Evolutionary conservation across 2,329 filamentous ascomycete species (phyloP).

Genomic region (Penicillium sp.): DNA sequence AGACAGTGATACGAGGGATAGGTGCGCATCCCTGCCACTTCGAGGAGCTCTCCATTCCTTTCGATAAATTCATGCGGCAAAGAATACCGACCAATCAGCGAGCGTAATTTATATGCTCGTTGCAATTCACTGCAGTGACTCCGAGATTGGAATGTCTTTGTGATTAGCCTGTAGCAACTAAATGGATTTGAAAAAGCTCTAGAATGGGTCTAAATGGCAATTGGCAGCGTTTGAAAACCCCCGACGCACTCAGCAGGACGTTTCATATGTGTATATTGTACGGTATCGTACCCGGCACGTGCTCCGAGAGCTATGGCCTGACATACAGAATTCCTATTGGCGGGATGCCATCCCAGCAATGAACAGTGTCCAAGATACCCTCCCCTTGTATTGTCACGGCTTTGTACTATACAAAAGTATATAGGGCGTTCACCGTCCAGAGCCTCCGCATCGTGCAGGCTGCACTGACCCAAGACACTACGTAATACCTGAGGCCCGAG

Average conservation of each 20-base stretch:
- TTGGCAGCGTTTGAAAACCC: background rate
- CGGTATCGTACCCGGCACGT: constrained; percentile 7
- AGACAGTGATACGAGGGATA: background rate
- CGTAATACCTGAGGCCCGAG: too few relatives aligned
- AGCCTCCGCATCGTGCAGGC: background rate
- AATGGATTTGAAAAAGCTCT: background rate
- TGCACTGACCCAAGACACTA: background rate
- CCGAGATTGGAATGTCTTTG: background rate
- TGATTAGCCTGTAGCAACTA: background rate
- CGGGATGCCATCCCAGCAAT: constrained; percentile 22
- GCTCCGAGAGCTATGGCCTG: background rate
- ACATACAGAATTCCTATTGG: constrained; percentile 8
- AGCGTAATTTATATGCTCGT: background rate
- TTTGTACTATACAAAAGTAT: background rate
- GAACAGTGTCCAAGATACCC: background rate
- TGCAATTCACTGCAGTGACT: background rate
- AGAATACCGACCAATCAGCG: background rate
- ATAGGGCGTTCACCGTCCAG: background rate
- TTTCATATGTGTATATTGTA: background rate
- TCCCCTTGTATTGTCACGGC: constrained; percentile 4
- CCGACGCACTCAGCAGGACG: background rate
- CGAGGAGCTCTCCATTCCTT: background rate
- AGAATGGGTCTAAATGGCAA: background rate
- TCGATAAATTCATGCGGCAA: background rate
- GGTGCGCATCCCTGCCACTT: constrained; percentile 1